Base-by-base conservation (phyloP, 163 green algal species). In the Scenedesmus sp. region DNA sequence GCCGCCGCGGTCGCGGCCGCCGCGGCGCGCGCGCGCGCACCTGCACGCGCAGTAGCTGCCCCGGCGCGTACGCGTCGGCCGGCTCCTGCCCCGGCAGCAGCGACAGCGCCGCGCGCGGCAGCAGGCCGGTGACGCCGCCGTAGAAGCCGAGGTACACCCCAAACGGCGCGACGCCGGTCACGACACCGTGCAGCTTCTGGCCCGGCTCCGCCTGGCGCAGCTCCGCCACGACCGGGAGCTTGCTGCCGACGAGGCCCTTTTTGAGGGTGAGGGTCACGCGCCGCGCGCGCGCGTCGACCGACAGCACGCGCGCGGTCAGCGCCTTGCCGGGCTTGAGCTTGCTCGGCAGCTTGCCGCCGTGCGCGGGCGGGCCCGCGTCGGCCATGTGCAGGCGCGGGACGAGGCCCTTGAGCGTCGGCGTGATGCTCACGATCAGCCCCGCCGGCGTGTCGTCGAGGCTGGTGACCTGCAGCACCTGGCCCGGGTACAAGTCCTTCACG, bases 121-220 rank as follows among this genome's bases (percentile, higher is more conserved):
- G 69, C 2, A 97, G 63, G 39, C 96, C 95, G 13, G 51, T 83
- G 2, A 97, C 50, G 54, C 85, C 89, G n/a, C 87, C 87, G 75
- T 92, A 98, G 71, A 99, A 97, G 0, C 51, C 60, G 20, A 99
- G 87, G 83, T 97, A 99, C 6, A 97, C 87, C 47, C 94, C 95
- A 45, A 90, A 93, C 14, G 51, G 56, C 82, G 85, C 70, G 18
- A 94, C 82, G 22, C 94, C 95, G 0, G 92, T 97, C 3, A 99
- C 86, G 7, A 93, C 82, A 47, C 95, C 96, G 80, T 98, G 91
- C 39, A 83, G 84, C 28, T 90, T 82, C n/a, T 82, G 47, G 10
- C 93, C 95, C 13, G 84, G 81, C 44, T 79, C 63, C 22, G 89
- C 92, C 39, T 94, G 88, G 65, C 88, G 74, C 53, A 85, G 28